Evolutionary conservation across 306 rosid species (phyloP).

Genomic region (Ziziphus jujuba): DNA sequence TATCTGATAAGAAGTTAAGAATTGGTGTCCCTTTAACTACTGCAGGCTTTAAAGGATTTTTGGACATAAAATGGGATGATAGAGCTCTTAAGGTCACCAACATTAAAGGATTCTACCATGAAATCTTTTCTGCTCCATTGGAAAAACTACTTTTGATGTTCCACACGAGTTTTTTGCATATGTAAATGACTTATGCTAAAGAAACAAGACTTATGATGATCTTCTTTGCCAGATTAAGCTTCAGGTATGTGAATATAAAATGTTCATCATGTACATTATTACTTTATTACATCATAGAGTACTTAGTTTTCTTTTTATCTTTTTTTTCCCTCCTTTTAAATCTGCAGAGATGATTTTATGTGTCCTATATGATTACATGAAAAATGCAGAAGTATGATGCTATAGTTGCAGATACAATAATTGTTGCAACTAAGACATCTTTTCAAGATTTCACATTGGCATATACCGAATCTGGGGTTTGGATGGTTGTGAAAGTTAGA

Average conservation of each 20-base stretch:
- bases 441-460: constrained; percentile 46
- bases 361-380: no score
- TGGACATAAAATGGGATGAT: constrained; percentile 14
- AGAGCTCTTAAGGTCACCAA: background rate
- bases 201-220: constrained; percentile 12
- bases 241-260: constrained; percentile 25
- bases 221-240: constrained; percentile 13
- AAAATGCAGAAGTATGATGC: constrained; percentile 33
- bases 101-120: no score
- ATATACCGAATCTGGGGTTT: constrained; percentile 36
- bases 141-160: no score
- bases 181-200: background rate
- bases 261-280: no score
- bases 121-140: no score
- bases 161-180: constrained; percentile 20
- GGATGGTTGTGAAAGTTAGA: constrained; percentile 37
- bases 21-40: constrained; percentile 34
- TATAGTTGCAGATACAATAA: constrained; percentile 47
- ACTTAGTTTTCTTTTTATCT: background rate
- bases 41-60: constrained; percentile 12
- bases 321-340: no score
- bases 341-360: no score
- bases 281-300: background rate
- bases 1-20: constrained; percentile 15
- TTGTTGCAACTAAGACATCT: constrained; percentile 29